phyloP scores from a whole-genome alignment of 768 basidiomycete species.

The Holtermannia corniformis region DNA sequence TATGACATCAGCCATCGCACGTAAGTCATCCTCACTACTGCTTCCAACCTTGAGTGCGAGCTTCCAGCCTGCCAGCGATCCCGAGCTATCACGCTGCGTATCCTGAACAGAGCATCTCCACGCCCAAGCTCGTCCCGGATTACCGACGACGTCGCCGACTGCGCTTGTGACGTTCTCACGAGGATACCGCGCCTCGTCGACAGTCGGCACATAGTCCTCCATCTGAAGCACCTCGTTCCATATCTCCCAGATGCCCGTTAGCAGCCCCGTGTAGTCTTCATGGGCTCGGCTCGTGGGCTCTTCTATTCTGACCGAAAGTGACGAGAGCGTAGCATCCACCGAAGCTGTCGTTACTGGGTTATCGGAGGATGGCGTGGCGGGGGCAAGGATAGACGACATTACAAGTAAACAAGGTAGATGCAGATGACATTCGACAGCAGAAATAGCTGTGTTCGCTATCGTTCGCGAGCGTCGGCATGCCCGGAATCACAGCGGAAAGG shows the following conservation, averaged over 20 bases:
- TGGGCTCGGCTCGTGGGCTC: no score
- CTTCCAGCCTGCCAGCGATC: constrained; percentile 42
- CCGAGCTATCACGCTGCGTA: constrained; percentile 1
- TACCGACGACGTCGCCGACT: constrained; percentile 13
- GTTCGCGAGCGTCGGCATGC: no score
- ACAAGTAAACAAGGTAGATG: no score
- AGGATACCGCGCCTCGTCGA: constrained; percentile 16
- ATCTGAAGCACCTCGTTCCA: constrained; percentile 19
- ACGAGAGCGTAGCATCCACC: constrained; percentile 4
- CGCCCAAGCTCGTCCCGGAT: constrained; percentile 27
- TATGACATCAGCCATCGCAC: not conserved
- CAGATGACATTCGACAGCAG: no score
- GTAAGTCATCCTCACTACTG: not conserved
- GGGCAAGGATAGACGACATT: constrained; percentile 17
- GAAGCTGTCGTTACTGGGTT: constrained; percentile 16
- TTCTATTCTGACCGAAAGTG: constrained; percentile 6
- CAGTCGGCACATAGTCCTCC: constrained; percentile 21
- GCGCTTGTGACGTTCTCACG: constrained; percentile 12
- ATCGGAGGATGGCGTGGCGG: constrained; percentile 12
- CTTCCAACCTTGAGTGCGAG: constrained; percentile 43
- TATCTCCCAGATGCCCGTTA: constrained; percentile 20
- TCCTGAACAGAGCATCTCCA: constrained; percentile 20
- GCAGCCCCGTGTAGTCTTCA: constrained; percentile 16
- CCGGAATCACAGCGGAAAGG: no score
- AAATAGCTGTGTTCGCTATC: no score